Evolutionary conservation across 2,329 filamentous ascomycete genomes (phyloP).

Genomic region (Epicoccum nigrum): DNA sequence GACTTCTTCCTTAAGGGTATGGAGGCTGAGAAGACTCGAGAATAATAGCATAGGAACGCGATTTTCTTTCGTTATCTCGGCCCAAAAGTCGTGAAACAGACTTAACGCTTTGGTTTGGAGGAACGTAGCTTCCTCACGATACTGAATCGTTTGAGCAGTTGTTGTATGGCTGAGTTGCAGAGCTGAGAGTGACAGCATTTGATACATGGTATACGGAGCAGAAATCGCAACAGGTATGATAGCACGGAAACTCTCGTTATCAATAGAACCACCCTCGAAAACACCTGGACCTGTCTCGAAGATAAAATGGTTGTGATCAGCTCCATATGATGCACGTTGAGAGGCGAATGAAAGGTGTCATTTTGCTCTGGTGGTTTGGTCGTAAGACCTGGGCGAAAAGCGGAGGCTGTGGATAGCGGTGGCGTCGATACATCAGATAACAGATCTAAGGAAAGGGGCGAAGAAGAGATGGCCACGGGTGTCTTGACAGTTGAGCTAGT

Average conservation of each 20-base stretch:
- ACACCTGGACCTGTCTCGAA: constrained; percentile 20
- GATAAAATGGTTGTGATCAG: constrained; percentile 27
- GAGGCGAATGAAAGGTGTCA: background rate
- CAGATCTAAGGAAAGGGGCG: too few species aligned
- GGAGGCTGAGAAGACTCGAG: constrained; percentile 19
- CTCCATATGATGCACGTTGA: constrained; percentile 31
- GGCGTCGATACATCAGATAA: too few species aligned
- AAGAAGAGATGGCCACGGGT: too few species aligned
- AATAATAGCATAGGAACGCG: constrained; percentile 26
- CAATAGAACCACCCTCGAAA: background rate
- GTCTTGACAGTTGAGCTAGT: too few species aligned
- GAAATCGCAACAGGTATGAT: constrained; percentile 22
- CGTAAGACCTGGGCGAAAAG: too few species aligned
- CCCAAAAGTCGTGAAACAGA: constrained; percentile 14
- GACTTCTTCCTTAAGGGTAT: constrained; percentile 25
- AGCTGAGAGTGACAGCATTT: constrained; percentile 27
- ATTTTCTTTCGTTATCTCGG: constrained; percentile 16
- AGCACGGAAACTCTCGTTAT: constrained; percentile 8
- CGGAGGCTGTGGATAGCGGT: too few species aligned
- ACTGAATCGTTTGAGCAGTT: constrained; percentile 11
- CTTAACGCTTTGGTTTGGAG: constrained; percentile 24
- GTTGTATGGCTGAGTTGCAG: constrained; percentile 23
- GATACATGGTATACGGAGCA: constrained; percentile 21
- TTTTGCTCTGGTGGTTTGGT: too few species aligned
- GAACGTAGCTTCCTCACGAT: constrained; percentile 22